Evolutionary conservation across 352 stramenopile species (phyloP).

Genomic region (Globisporangium recalcitrans): DNA sequence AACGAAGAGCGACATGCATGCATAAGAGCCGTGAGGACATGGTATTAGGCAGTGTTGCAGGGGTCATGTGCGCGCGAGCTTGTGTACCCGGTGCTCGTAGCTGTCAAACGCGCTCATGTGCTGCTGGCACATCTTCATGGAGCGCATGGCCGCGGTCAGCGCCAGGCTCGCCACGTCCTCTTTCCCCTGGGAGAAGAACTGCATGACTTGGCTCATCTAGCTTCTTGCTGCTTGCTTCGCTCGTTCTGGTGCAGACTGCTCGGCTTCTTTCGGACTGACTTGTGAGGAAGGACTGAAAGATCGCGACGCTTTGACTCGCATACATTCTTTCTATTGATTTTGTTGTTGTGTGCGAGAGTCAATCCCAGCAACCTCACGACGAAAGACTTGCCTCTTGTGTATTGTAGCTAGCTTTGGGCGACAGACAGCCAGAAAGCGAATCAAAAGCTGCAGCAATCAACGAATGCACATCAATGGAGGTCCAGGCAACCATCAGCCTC

Average conservation of each 20-base stretch:
- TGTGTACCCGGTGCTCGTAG: slow-evolving; percentile 27
- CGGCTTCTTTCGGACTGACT: no score
- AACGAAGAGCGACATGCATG: no score
- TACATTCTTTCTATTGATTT: background rate
- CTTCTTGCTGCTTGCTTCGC: background rate
- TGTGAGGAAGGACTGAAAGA: slow-evolving; percentile 4
- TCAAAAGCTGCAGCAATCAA: background rate
- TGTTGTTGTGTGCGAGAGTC: background rate
- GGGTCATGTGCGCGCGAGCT: background rate
- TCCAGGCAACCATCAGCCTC: no score
- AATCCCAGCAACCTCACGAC: background rate
- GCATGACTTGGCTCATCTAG: slow-evolving; percentile 30
- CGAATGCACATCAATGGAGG: background rate
- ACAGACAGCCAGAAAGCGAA: no score
- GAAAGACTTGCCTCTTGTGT: background rate
- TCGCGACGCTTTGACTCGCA: slow-evolving; percentile 6
- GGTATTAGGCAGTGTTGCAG: no score
- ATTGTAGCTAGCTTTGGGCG: no score
- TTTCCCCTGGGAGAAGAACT: slow-evolving; percentile 34
- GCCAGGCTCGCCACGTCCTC: slow-evolving; percentile 25
- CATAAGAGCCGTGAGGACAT: no score
- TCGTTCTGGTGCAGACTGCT: no score
- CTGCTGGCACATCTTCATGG: slow-evolving; percentile 23
- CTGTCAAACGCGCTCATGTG: slow-evolving; percentile 19
- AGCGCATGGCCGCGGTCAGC: slow-evolving; percentile 31